Evolutionary conservation across 768 basidiomycete genomes (phyloP), one percentile per base, ranked within the genome.

Genomic region (Russula earlei): DNA sequence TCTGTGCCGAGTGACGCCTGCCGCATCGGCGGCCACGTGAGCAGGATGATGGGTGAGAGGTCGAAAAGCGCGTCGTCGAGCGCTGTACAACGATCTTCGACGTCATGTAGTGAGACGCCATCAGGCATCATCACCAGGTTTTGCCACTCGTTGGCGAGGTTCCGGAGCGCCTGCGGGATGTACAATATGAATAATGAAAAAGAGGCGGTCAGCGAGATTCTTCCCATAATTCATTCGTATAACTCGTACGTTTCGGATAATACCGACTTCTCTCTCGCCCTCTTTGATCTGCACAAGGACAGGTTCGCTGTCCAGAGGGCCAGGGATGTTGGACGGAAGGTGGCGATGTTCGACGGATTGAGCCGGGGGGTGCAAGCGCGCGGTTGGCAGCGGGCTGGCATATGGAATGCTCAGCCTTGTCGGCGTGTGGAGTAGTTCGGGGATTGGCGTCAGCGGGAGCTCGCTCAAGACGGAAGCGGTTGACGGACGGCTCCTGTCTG

Each of bases 381-480:
- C 45, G 11, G 5, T 17, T 17, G 36, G 24, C n/a, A 11, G 17
- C 29, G 29, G 29, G 29, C 5, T 10, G 10, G 29, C 3, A 10
- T 31, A 10, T 10, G 10, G 15, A 38, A 20, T 57, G 24, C 14
- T 44, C 20, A 7, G 52, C 11, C 31, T 43, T 17, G 57, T 58
- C 2, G 57, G 57, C 2, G 57, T 58, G 27, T 38, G 47, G n/a
- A 58, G 47, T 2, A 58, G 40, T 47, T 58, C 57, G 12, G 57
- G 52, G n/a, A 58, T 58, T 9, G 57, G 57, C 17, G 57, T 58
- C 47, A 58, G 41, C n/a, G 57, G 57, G 52, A 58, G 47, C n/a
- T 58, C 57, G 41, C 52, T 58, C 47, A 58, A 43, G 2, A 52
- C 27, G 8, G 57, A 38, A n/a, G 52, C 52, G 22, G 42, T 54